Evolutionary conservation across 1,284 basidiomycete species (phyloP).

Genomic region (Tetrapyrgos nigripes): DNA sequence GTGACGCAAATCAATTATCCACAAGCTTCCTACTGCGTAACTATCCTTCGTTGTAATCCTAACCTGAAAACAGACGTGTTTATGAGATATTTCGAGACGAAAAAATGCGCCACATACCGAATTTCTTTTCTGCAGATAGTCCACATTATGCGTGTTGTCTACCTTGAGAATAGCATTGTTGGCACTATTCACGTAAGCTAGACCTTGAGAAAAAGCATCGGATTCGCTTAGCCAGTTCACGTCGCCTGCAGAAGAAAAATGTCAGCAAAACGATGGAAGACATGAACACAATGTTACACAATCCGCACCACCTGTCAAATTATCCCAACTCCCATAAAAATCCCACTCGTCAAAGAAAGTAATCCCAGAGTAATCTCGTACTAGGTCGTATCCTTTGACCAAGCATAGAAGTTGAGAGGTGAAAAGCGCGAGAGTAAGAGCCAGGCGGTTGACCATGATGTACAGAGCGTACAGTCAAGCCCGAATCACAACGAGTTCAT

Average conservation of each 20-base stretch:
- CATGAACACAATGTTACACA: too few relatives aligned
- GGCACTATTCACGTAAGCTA: slow-evolving; percentile 61
- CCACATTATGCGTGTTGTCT: slow-evolving; percentile 60
- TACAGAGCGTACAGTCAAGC: not conserved
- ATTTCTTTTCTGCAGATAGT: slow-evolving; percentile 46
- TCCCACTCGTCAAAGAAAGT: slow-evolving; percentile 55
- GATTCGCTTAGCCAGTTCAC: slow-evolving; percentile 52
- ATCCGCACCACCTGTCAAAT: slow-evolving; percentile 55
- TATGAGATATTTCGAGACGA: not conserved
- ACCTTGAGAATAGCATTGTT: slow-evolving; percentile 66
- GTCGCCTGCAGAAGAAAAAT: slow-evolving; percentile 48
- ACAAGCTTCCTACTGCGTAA: slow-evolving; percentile 60
- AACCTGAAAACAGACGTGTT: slow-evolving; percentile 39
- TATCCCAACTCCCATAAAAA: slow-evolving; percentile 61
- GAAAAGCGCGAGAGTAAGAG: not conserved
- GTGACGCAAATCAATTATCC: slow-evolving; percentile 66
- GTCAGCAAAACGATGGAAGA: not conserved
- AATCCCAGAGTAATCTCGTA: slow-evolving; percentile 47
- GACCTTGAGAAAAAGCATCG: slow-evolving; percentile 50
- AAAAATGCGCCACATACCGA: slow-evolving; percentile 27
- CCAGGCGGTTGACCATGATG: not conserved
- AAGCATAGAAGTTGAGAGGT: not conserved
- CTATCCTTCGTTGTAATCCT: slow-evolving; percentile 54
- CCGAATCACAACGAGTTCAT: not conserved
- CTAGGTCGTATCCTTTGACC: slow-evolving; percentile 30